These are phyloP conservation scores for Ilyonectria sp. DNA, from an alignment of 2,329 filamentous ascomycete genomes.

Conservation along the genomic window DNA sequence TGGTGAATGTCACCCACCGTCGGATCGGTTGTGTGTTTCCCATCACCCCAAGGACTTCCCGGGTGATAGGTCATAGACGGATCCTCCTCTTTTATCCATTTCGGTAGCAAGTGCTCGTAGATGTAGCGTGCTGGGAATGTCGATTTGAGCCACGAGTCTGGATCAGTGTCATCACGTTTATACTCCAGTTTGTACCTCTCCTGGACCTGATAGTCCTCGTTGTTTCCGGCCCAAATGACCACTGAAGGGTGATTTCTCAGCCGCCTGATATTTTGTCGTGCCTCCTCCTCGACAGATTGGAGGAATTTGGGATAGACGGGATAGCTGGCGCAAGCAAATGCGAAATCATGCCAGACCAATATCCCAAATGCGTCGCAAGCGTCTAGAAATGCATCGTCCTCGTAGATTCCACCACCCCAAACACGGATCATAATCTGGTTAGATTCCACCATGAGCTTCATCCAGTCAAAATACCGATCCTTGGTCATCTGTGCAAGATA, in stretches of 20 bases:
- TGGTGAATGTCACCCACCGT: slow-evolving; percentile 87
- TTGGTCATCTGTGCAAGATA: slow-evolving; percentile 78
- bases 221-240: slow-evolving; percentile 85
- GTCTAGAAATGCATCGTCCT: slow-evolving; percentile 77
- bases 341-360: slow-evolving; percentile 81
- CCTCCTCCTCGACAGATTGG: slow-evolving; percentile 72
- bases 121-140: slow-evolving; percentile 84
- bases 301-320: slow-evolving; percentile 73
- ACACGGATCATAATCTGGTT: slow-evolving; percentile 48
- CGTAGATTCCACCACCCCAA: slow-evolving; percentile 62
- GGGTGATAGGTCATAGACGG: slow-evolving; percentile 68
- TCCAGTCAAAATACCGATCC: slow-evolving; percentile 77
- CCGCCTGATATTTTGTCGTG: slow-evolving; percentile 72
- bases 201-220: slow-evolving; percentile 83
- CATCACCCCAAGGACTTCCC: slow-evolving; percentile 75
- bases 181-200: slow-evolving; percentile 79
- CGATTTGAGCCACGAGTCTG: slow-evolving; percentile 79
- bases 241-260: slow-evolving; percentile 76
- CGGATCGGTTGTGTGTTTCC: slow-evolving; percentile 70
- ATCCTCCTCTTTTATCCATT: slow-evolving; percentile 10
- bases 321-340: slow-evolving; percentile 78
- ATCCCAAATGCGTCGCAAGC: slow-evolving; percentile 78
- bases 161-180: slow-evolving; percentile 78
- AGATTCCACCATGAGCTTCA: slow-evolving; percentile 75
- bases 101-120: slow-evolving; percentile 81